Conservation (phyloP, 805 yeast genomes). For the Grigorovia transvaalensis region DNA sequence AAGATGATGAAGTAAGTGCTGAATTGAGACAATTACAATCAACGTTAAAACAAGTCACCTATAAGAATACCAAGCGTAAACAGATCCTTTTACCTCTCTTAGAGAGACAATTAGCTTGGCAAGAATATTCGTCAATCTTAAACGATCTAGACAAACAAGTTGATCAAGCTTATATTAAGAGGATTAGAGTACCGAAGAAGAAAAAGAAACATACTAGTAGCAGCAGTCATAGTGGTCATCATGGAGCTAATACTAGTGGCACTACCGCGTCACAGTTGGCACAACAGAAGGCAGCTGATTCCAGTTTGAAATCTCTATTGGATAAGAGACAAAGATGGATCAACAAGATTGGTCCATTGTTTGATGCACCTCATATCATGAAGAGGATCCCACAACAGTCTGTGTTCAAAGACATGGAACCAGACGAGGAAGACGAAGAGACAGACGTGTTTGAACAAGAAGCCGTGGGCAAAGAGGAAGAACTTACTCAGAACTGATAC, state of each 20-base stretch:
- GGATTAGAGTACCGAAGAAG: constrained; percentile 60
- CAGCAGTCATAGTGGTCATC: background rate
- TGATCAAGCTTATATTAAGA: constrained; percentile 81
- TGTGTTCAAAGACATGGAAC: constrained; percentile 37
- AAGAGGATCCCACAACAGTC: constrained; percentile 59
- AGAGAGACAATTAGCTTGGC: constrained; percentile 88
- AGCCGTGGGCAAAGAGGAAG: constrained; percentile 23
- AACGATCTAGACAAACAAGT: constrained; percentile 95
- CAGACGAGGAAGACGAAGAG: constrained; percentile 31
- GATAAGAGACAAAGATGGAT: constrained; percentile 90
- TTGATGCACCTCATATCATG: constrained; percentile 57
- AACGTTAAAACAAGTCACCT: constrained; percentile 50
- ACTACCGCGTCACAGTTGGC: constrained; percentile 31
- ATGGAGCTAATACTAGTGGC: constrained; percentile 9
- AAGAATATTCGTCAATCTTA: constrained; percentile 78
- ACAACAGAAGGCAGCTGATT: constrained; percentile 62
- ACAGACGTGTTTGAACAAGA: constrained; percentile 23
- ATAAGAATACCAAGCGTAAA: constrained; percentile 58
- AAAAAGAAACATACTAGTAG: constrained; percentile 31
- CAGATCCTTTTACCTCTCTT: constrained; percentile 56
- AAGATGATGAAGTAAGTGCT: constrained; percentile 88
- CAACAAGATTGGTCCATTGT: constrained; percentile 77
- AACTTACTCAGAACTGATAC: constrained; percentile 8
- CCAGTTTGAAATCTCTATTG: constrained; percentile 65
- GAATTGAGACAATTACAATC: constrained; percentile 69